phyloP scores from a whole-genome alignment of 331 rosid species.

The Acacia concinna region DNA sequence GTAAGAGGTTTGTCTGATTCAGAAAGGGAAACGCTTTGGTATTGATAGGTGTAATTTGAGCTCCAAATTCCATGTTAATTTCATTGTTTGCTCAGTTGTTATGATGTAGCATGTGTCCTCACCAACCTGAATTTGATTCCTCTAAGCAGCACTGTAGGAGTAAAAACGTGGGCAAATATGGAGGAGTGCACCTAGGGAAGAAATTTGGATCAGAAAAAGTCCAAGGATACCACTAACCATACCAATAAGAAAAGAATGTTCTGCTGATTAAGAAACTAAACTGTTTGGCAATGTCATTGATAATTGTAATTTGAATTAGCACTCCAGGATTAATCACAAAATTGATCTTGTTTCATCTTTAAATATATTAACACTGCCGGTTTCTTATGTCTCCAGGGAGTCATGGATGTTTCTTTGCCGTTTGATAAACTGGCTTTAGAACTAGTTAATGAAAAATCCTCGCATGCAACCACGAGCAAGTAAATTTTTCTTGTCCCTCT shows the following conservation, averaged over 20 bases:
- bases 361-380: neutral
- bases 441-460: constrained; percentile 36
- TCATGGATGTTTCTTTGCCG: constrained; percentile 60
- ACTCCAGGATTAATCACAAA: neutral
- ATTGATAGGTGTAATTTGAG: neutral
- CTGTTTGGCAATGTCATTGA: neutral
- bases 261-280: neutral
- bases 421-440: constrained; percentile 57
- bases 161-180: neutral
- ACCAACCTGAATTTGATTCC: neutral
- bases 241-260: neutral
- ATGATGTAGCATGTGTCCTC: neutral
- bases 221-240: neutral
- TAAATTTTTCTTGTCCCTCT: constrained; percentile 30
- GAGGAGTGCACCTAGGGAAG: neutral
- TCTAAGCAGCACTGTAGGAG: neutral
- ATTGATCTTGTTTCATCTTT: neutral
- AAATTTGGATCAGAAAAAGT: neutral
- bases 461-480: constrained; percentile 36
- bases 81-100: neutral
- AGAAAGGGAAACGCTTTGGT: neutral
- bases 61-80: neutral
- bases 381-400: constrained; percentile 32
- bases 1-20: neutral
- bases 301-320: neutral